Conservation (phyloP, 768 basidiomycete genomes). For the Phylloporus arenicola region DNA sequence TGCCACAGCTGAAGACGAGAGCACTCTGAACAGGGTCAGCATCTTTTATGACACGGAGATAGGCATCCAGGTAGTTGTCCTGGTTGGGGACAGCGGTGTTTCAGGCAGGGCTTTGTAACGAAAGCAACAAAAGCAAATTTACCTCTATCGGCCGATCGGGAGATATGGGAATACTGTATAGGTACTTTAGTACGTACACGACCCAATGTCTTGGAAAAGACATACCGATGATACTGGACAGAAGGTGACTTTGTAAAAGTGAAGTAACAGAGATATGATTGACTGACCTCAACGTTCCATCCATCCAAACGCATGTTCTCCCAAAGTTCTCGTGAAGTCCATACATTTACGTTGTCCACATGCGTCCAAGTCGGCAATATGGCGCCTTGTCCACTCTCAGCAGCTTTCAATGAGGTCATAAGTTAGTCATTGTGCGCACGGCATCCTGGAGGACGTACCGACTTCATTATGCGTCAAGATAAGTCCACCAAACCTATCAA, state of each 20-base stretch:
- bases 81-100: conserved; percentile 21
- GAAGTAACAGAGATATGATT: not conserved
- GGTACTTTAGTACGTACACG: conserved; percentile 11
- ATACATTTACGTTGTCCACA: conserved; percentile 78
- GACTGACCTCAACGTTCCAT: conserved; percentile 81
- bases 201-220: conserved; percentile 4
- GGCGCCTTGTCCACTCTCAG: conserved; percentile 66
- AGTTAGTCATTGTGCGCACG: conserved; percentile 2
- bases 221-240: conserved; percentile 70
- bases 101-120: not conserved
- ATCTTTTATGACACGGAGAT: conserved; percentile 71
- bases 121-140: conserved; percentile 9
- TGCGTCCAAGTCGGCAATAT: conserved; percentile 93
- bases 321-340: conserved; percentile 85
- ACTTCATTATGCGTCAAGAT: conserved; percentile 93
- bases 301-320: conserved; percentile 70
- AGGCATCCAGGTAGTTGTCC: conserved; percentile 96
- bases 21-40: conserved; percentile 78
- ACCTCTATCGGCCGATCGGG: conserved; percentile 89
- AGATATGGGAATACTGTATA: conserved; percentile 82
- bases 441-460: conserved; percentile 38
- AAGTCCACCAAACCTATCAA: conserved; percentile 74
- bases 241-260: conserved; percentile 6
- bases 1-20: conserved; percentile 92
- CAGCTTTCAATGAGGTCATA: conserved; percentile 27